Base-by-base conservation (phyloP, 176 grass and related monocot genomes). In the Zea luxurians region DNA sequence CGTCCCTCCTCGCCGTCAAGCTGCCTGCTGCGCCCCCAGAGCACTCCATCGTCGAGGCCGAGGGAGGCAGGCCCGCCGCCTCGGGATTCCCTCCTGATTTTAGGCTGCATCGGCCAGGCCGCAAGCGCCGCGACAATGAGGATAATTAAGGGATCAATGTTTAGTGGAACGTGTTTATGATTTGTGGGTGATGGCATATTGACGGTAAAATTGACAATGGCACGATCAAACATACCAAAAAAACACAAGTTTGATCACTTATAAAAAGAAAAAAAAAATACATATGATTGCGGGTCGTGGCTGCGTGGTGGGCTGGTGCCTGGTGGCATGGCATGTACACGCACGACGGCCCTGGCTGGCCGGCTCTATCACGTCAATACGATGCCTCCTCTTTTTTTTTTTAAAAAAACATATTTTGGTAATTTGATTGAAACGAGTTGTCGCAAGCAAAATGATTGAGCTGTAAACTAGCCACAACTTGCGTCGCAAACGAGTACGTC, bases 1-100 rank as follows among this genome's bases (percentile, higher is more conserved):
- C 55, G 65, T 13, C 57, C 17, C 3, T 17, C 10, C 16, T 8
- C 17, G 3, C 6, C 15, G 6, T 6, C 46, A 46, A 13, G 1
- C 37, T 7, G 2, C 15, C 7, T 6, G 65, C 4, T 1, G 37
- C 37, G 2, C 61, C 0, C 21, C 66, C 82, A 0, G 73, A 82
- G 82, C 74, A 88, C 59, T 35, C 41, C 82, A 82, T 78, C 10
- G 76, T 43, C 27, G 27, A 27, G 27, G 27, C 27, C 35, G 70
- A 69, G 21, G 66, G 8, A 13, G 63, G 82, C n/a, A 81, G 4
- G 4, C 48, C 81, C 3, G 44, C 80, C 8, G 85, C 77, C 62
- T 84, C 42, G 7, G 81, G 81, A 59, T 88, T 91, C 46, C 54
- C 61, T n/a, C 75, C 64, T 12, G 85, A 72, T 88, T 45, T 84